Evolutionary conservation across 805 yeast species (phyloP).

Genomic region (Blastobotrys robertii): DNA sequence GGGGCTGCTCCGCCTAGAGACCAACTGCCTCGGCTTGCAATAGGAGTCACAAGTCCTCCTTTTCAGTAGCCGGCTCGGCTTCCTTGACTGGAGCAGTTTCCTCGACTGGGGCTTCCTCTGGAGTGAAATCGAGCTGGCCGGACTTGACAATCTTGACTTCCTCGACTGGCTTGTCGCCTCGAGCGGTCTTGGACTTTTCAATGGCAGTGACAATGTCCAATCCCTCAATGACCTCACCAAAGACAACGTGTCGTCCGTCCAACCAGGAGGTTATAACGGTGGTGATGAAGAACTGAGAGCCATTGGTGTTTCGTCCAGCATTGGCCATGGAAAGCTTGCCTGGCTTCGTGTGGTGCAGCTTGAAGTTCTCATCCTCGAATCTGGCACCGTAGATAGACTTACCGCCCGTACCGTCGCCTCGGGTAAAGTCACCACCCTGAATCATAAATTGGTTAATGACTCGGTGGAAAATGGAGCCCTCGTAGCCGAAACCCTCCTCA

Average conservation of each 20-base stretch:
- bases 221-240: constrained; percentile 84
- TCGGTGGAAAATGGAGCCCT: constrained; percentile 59
- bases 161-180: constrained; percentile 63
- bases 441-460: constrained; percentile 66
- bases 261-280: constrained; percentile 88
- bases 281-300: constrained; percentile 92
- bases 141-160: constrained; percentile 55
- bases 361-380: constrained; percentile 69
- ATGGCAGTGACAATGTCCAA: constrained; percentile 69
- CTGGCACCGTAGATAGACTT: constrained; percentile 64
- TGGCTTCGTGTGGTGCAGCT: constrained; percentile 48
- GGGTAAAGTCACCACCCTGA: constrained; percentile 82
- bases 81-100: constrained; percentile 14
- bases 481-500: constrained; percentile 59
- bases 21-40: constrained; percentile 7
- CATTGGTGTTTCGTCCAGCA: constrained; percentile 63
- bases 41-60: constrained; percentile 21
- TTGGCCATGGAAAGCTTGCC: constrained; percentile 70
- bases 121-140: constrained; percentile 46
- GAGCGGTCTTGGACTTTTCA: constrained; percentile 59
- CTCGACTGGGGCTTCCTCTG: constrained; percentile 3
- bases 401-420: constrained; percentile 60
- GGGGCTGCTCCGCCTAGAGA: no score
- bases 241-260: constrained; percentile 90
- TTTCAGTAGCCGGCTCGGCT: constrained; percentile 13